These are phyloP conservation scores for Mycena filopes DNA, from an alignment of 768 basidiomycete species.

Conservation along the genomic window DNA sequence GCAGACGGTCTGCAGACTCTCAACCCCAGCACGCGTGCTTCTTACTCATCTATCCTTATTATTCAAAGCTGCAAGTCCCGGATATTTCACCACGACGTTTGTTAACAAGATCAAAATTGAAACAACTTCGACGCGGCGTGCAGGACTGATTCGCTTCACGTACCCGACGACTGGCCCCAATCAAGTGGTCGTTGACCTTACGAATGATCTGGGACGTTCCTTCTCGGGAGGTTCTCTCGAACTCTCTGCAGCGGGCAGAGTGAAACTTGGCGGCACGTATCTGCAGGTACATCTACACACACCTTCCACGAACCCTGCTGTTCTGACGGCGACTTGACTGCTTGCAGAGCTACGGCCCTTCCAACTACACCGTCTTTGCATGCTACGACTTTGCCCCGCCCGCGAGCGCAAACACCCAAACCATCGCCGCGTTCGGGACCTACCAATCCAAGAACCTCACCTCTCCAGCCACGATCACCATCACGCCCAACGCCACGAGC, in stretches of 20 bases:
- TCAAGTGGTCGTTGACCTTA: constrained; percentile 60
- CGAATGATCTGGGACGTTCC: constrained; percentile 57
- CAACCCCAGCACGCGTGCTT: background rate
- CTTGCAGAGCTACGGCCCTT: constrained; percentile 60
- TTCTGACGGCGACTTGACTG: too few relatives aligned
- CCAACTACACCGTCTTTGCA: constrained; percentile 59
- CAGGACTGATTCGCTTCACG: constrained; percentile 69
- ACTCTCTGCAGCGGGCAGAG: constrained; percentile 45
- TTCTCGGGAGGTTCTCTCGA: constrained; percentile 56
- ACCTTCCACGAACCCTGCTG: too few relatives aligned
- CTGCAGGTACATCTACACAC: constrained; percentile 55
- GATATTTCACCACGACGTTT: constrained; percentile 61
- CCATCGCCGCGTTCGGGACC: constrained; percentile 48
- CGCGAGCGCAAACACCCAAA: constrained; percentile 33
- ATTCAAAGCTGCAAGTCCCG: constrained; percentile 54
- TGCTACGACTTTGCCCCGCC: constrained; percentile 59
- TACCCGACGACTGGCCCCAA: constrained; percentile 59
- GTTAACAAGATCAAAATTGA: constrained; percentile 61
- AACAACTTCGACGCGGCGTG: constrained; percentile 68
- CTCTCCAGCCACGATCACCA: constrained; percentile 46
- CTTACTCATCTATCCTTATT: background rate
- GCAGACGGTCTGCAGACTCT: constrained; percentile 51
- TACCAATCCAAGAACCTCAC: constrained; percentile 49
- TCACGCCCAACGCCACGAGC: constrained; percentile 45
- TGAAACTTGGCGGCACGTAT: constrained; percentile 55